Conservation (phyloP, 352 stramenopile genomes). For the Globisporangium splendens region DNA sequence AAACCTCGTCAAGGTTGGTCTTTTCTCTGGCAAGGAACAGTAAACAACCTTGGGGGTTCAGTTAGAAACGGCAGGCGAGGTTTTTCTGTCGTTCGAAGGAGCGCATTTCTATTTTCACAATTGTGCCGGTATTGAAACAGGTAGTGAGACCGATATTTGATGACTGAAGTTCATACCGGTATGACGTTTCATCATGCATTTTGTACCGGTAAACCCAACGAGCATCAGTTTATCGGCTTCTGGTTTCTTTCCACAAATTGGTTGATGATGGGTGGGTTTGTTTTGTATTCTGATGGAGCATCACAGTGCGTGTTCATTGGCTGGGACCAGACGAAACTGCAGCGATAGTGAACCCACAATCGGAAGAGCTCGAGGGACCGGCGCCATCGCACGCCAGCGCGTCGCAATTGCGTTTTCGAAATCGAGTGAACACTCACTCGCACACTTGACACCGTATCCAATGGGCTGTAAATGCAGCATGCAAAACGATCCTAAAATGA, state of each 20-base stretch:
- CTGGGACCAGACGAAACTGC: not conserved
- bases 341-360: not conserved
- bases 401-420: no score
- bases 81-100: not conserved
- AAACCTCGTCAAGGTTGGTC: not conserved
- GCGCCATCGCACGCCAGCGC: no score
- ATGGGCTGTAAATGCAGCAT: no score
- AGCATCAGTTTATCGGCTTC: no score
- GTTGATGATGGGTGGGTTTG: not conserved
- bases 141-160: no score
- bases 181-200: no score
- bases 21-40: not conserved
- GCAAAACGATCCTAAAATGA: no score
- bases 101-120: constrained; percentile 3
- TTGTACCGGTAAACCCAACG: no score
- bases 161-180: no score
- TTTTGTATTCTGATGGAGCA: not conserved
- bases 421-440: no score
- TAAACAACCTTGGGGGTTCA: not conserved
- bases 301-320: not conserved
- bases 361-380: no score
- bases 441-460: no score
- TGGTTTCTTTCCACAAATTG: not conserved
- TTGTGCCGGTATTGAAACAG: not conserved
- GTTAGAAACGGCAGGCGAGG: not conserved